These are phyloP conservation scores for Micromonas pusilla DNA, from an alignment of 139 green algal genomes.

Conservation along the genomic window DNA sequence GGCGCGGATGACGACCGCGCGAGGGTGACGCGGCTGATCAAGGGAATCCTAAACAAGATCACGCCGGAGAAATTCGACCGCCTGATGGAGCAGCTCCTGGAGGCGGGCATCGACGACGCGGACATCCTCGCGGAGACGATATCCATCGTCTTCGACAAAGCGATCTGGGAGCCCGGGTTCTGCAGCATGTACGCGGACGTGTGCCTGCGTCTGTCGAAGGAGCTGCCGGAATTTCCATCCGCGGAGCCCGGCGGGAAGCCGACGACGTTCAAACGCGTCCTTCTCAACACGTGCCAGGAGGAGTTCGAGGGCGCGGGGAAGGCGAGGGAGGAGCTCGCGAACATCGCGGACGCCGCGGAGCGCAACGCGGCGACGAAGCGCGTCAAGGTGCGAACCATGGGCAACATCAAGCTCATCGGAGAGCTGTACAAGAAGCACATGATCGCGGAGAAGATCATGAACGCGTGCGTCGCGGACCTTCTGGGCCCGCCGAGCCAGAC, in stretches of 20 bases:
- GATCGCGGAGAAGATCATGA: conserved; percentile 94
- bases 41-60: conserved; percentile 90
- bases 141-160: conserved; percentile 93
- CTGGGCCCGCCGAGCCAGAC: conserved; percentile 39
- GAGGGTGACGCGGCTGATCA: conserved; percentile 27
- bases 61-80: conserved; percentile 92
- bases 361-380: conserved; percentile 47
- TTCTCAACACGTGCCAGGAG: conserved; percentile 96
- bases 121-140: conserved; percentile 57
- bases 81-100: conserved; percentile 72
- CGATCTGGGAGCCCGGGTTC: conserved; percentile 84
- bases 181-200: conserved; percentile 86
- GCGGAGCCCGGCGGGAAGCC: conserved; percentile 39
- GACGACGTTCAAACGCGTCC: conserved; percentile 70
- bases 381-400: conserved; percentile 61
- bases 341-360: conserved; percentile 25
- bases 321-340: conserved; percentile 21
- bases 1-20: conserved; percentile 1
- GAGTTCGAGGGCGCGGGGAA: conserved; percentile 63
- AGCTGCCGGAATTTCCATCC: conserved; percentile 37
- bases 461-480: conserved; percentile 68
- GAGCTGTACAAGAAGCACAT: conserved; percentile 91
- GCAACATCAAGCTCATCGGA: conserved; percentile 96
- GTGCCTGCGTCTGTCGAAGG: conserved; percentile 43
- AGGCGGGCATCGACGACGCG: conserved; percentile 61